Evolutionary conservation across 1,284 basidiomycete genomes (phyloP).

Genomic region (Ceratobasidium sp.): DNA sequence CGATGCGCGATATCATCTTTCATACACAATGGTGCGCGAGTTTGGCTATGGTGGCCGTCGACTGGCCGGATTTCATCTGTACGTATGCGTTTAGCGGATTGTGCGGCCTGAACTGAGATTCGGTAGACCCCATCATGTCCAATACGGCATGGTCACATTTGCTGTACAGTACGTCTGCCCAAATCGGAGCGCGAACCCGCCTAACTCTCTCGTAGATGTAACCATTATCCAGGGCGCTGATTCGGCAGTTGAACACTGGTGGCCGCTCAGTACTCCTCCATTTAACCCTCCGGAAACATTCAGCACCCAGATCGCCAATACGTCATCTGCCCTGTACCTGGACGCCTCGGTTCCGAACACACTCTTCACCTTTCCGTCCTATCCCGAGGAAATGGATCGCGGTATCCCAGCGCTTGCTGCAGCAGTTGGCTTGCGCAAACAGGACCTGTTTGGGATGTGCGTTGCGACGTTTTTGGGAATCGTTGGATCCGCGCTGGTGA

Average conservation of each 20-base stretch:
- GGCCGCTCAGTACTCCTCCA: conserved; percentile 65
- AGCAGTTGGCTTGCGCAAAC: conserved; percentile 77
- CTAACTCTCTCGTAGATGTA: conserved; percentile 62
- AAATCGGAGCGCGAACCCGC: conserved; percentile 36
- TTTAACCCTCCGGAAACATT: conserved; percentile 72
- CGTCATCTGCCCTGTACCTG: conserved; percentile 78
- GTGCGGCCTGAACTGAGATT: neutral
- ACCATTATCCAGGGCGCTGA: conserved; percentile 63
- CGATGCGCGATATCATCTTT: conserved; percentile 88
- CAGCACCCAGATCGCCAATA: conserved; percentile 71
- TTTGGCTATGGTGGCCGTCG: conserved; percentile 89
- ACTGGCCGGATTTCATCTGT: conserved; percentile 94
- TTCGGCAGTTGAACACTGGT: conserved; percentile 61
- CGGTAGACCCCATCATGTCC: conserved; percentile 81
- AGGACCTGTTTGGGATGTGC: conserved; percentile 86
- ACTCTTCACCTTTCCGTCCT: conserved; percentile 64
- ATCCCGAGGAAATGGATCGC: conserved; percentile 60
- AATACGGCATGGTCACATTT: conserved; percentile 89
- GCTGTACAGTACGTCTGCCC: conserved; percentile 72
- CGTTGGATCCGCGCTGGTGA: conserved; percentile 69
- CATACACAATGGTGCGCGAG: conserved; percentile 85
- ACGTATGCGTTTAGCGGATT: conserved; percentile 48
- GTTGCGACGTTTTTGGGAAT: conserved; percentile 83
- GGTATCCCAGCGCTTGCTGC: conserved; percentile 84
- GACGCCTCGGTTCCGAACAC: conserved; percentile 69